phyloP scores from a whole-genome alignment of 768 basidiomycete species.

The Amanita pseudoporphyria region DNA sequence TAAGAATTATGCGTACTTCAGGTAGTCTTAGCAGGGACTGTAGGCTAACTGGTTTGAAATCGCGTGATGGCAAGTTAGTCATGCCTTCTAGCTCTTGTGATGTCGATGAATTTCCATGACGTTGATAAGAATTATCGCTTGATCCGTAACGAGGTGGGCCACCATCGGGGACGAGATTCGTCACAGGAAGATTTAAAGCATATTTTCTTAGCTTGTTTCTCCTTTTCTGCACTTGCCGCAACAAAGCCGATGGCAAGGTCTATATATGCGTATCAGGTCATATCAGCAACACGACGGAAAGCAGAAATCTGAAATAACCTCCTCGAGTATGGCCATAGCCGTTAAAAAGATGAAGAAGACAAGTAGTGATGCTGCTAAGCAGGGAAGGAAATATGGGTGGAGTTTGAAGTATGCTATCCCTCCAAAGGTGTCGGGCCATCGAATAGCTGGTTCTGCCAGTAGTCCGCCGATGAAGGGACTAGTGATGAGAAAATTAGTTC shows the following conservation, averaged over 20 bases:
- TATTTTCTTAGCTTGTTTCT: no score
- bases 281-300: no score
- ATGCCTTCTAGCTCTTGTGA: not conserved
- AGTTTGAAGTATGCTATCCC: slow-evolving; percentile 15
- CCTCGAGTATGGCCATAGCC: slow-evolving; percentile 17
- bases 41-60: not conserved
- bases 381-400: slow-evolving; percentile 29
- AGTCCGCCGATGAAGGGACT: slow-evolving; percentile 23
- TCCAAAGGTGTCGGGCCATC: slow-evolving; percentile 20
- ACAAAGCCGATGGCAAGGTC: not conserved
- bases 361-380: slow-evolving; percentile 18
- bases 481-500: not conserved
- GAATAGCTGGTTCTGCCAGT: slow-evolving; percentile 20
- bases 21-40: not conserved
- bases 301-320: no score
- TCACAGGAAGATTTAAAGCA: not conserved
- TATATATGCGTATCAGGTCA: not conserved
- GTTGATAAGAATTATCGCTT: not conserved
- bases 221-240: no score
- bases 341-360: slow-evolving; percentile 15
- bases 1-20: not conserved
- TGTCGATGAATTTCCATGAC: not conserved
- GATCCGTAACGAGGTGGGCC: not conserved
- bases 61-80: not conserved
- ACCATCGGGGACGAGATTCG: not conserved